Conservation (phyloP, 192 early-diverging fungal species). For the Polychytrium aggregatum region DNA sequence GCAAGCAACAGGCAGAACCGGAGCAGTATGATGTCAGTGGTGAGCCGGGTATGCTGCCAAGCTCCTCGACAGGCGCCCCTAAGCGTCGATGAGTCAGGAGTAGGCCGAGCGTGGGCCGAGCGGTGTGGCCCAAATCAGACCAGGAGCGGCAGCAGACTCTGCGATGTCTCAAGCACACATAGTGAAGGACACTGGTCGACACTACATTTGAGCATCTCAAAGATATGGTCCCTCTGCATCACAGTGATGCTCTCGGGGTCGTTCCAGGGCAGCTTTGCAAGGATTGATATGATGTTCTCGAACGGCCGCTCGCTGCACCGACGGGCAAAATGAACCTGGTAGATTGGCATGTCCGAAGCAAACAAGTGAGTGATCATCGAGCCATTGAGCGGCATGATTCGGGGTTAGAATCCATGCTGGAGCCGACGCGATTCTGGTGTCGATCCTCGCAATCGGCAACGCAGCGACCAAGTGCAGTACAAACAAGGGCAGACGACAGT, state of each 20-base stretch:
- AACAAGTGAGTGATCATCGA: too few species aligned
- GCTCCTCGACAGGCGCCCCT: too few species aligned
- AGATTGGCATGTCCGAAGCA: too few species aligned
- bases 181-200: background rate
- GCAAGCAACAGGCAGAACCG: too few species aligned
- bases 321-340: slow-evolving; percentile 58
- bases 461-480: background rate
- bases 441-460: background rate
- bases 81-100: slow-evolving; percentile 1
- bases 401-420: too few species aligned
- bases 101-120: background rate
- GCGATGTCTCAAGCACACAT: background rate
- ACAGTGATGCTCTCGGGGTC: slow-evolving; percentile 42
- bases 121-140: background rate
- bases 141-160: background rate
- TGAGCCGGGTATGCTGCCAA: too few species aligned
- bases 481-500: slow-evolving; percentile 2
- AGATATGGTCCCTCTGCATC: slow-evolving; percentile 64
- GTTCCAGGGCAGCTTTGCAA: slow-evolving; percentile 68
- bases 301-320: slow-evolving; percentile 66
- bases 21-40: too few species aligned
- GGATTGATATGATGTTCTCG: slow-evolving; percentile 61
- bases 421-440: too few species aligned
- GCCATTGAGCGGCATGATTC: too few species aligned
- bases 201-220: slow-evolving; percentile 51